phyloP scores from a whole-genome alignment of 2,329 filamentous ascomycete species.

The Botrytis cinerea region DNA sequence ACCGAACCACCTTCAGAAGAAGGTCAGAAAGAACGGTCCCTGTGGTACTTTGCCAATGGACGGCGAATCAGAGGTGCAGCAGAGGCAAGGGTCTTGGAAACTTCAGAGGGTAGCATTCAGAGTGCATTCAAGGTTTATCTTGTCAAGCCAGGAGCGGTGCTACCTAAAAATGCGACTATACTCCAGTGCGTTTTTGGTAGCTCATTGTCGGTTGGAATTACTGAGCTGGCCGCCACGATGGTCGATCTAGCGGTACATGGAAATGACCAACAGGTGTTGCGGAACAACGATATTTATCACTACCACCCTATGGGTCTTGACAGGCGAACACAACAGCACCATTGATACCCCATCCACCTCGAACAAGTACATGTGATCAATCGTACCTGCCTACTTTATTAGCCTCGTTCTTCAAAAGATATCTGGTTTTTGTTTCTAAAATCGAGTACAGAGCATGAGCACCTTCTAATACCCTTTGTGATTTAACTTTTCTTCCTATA shows the following conservation, averaged over 20 bases:
- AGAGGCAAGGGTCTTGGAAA: slow-evolving; percentile 6
- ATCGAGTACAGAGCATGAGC: not conserved
- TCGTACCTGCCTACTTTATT: not conserved
- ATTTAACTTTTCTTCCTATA: not conserved
- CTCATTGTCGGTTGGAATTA: not conserved
- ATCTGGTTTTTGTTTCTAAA: not conserved
- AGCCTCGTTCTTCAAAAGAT: not conserved
- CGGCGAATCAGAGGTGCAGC: slow-evolving; percentile 7
- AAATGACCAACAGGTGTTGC: not conserved
- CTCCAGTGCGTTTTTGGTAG: not conserved
- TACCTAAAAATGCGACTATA: not conserved
- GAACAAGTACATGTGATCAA: not conserved
- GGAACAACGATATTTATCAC: not conserved
- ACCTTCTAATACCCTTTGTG: not conserved
- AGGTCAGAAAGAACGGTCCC: not conserved
- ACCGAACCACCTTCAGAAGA: slow-evolving; percentile 9
- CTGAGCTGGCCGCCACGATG: not conserved
- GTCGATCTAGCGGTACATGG: not conserved
- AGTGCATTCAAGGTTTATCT: not conserved
- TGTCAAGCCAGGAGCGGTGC: slow-evolving; percentile 8
- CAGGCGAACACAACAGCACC: too few relatives aligned
- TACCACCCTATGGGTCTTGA: not conserved
- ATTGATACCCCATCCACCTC: not conserved
- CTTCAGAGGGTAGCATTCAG: not conserved
- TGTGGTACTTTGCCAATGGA: not conserved